Evolutionary conservation across 2,329 filamentous ascomycete genomes (phyloP).

Genomic region (Bipolaris zeicola): DNA sequence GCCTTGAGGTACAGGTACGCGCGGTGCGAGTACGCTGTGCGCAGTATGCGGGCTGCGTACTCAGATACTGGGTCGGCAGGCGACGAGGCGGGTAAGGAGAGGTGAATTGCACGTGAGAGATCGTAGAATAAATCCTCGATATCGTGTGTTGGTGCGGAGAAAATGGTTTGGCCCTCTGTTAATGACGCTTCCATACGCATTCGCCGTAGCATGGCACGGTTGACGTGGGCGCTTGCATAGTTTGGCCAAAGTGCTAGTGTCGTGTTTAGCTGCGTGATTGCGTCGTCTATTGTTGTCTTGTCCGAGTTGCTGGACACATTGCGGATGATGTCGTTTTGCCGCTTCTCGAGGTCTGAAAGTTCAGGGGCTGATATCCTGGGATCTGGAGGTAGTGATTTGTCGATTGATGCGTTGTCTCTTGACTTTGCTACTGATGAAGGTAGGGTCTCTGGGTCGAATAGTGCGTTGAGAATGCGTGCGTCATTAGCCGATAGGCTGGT

Average conservation of each 20-base stretch:
- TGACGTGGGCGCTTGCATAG: slow-evolving; percentile 77
- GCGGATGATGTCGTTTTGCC: slow-evolving; percentile 54
- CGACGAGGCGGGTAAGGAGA: slow-evolving; percentile 52
- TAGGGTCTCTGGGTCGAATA: slow-evolving; percentile 50
- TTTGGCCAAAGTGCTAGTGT: slow-evolving; percentile 64
- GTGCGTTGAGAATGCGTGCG: slow-evolving; percentile 44
- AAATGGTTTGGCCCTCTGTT: slow-evolving; percentile 16
- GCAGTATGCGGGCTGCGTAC: slow-evolving; percentile 68
- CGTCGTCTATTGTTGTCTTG: slow-evolving; percentile 19
- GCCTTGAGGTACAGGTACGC: slow-evolving; percentile 54
- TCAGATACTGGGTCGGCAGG: slow-evolving; percentile 61
- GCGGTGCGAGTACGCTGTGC: slow-evolving; percentile 73
- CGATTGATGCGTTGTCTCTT: slow-evolving; percentile 51
- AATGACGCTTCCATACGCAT: slow-evolving; percentile 57
- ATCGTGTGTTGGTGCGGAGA: slow-evolving; percentile 13
- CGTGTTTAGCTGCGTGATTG: slow-evolving; percentile 53
- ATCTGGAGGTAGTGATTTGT: slow-evolving; percentile 47
- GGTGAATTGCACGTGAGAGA: slow-evolving; percentile 59
- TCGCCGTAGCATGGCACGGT: slow-evolving; percentile 71
- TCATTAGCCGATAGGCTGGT: slow-evolving; percentile 51
- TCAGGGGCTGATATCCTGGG: slow-evolving; percentile 47
- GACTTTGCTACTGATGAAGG: slow-evolving; percentile 58
- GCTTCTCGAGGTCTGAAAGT: slow-evolving; percentile 49
- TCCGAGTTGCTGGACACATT: slow-evolving; percentile 24
- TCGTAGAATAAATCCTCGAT: slow-evolving; percentile 41